phyloP scores from a whole-genome alignment of 179 eudicot genomes.

The Patellifolia procumbens region DNA sequence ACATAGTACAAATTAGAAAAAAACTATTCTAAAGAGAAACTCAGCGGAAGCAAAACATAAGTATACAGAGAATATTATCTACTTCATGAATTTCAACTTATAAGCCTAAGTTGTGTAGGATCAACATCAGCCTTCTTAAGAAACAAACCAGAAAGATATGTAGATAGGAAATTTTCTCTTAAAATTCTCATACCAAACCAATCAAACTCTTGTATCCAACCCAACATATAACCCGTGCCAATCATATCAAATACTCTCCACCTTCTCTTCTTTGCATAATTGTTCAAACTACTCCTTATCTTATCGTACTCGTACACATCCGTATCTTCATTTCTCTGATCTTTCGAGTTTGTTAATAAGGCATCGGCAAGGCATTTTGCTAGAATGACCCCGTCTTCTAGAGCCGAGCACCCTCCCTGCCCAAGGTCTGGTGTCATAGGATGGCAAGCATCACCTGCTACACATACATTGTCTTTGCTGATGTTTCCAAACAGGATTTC shows the following conservation, averaged over 20 bases:
- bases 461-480: constrained; percentile 5
- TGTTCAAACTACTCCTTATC: constrained; percentile 32
- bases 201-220: constrained; percentile 26
- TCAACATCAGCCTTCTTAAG: constrained; percentile 40
- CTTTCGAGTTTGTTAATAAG: neutral
- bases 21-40: too few relatives aligned
- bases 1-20: too few relatives aligned
- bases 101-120: constrained; percentile 31
- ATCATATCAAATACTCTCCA: constrained; percentile 39
- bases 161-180: constrained; percentile 34
- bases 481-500: constrained; percentile 12
- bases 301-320: constrained; percentile 22
- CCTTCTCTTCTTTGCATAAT: constrained; percentile 31
- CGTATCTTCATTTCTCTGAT: neutral
- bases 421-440: constrained; percentile 27
- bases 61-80: neutral
- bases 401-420: constrained; percentile 19
- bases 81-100: neutral
- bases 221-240: constrained; percentile 25
- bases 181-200: constrained; percentile 28
- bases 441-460: constrained; percentile 12
- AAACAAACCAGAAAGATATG: constrained; percentile 22
- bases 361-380: constrained; percentile 13
- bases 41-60: too few relatives aligned
- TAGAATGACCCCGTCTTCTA: constrained; percentile 16